Conservation (phyloP, 169 alveolate species). For the Babesia sp. region DNA sequence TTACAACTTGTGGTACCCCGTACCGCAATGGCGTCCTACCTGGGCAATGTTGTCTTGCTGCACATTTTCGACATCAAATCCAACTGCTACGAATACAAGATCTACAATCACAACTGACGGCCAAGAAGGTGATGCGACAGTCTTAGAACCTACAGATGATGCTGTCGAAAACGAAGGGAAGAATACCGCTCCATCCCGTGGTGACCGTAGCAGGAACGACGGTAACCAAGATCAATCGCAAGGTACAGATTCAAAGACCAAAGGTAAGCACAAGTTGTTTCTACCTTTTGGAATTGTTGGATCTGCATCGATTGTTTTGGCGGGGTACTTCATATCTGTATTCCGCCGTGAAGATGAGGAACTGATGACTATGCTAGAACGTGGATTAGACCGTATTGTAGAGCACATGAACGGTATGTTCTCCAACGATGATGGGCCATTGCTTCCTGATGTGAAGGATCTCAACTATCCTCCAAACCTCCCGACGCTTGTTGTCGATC, state of each 20-base stretch:
- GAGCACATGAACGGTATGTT: slow-evolving; percentile 58
- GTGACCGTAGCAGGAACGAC: background rate
- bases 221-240: background rate
- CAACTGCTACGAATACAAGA: background rate
- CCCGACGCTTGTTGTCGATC: slow-evolving; percentile 88
- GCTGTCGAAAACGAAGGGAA: background rate
- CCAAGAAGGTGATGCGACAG: background rate
- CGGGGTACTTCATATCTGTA: slow-evolving; percentile 32
- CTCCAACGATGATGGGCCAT: slow-evolving; percentile 78
- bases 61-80: slow-evolving; percentile 1
- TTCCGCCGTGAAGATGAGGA: slow-evolving; percentile 12
- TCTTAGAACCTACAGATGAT: background rate
- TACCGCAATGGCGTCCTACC: background rate
- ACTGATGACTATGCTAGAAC: slow-evolving; percentile 30
- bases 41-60: background rate
- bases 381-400: slow-evolving; percentile 13
- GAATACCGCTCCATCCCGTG: background rate
- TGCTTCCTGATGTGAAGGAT: slow-evolving; percentile 84
- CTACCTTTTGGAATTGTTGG: slow-evolving; percentile 53
- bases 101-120: background rate
- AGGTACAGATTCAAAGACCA: background rate
- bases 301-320: slow-evolving; percentile 32
- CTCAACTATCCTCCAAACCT: slow-evolving; percentile 86
- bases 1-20: background rate
- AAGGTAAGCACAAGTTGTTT: background rate